Percentiles rank a stretch among this genome's conserved stretches.
These are phyloP conservation scores for Pseudopithomyces chartarum DNA, from an alignment of 2,329 filamentous ascomycete genomes.

Conservation along the genomic window DNA sequence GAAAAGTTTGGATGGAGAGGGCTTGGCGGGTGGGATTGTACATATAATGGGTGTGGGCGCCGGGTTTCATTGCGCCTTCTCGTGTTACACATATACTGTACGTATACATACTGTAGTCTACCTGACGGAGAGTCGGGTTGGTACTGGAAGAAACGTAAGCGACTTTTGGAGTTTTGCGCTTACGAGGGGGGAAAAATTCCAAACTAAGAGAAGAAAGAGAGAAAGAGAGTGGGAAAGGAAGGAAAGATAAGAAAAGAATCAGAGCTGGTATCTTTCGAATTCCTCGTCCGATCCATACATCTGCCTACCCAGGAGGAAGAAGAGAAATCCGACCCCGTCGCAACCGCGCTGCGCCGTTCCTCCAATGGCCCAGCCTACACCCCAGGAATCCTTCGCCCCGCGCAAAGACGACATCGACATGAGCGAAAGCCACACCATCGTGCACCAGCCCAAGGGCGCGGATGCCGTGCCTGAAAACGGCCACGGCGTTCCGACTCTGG, in stretches of 20 bases:
- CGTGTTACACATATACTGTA: too few relatives aligned
- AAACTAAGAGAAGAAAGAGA: neutral
- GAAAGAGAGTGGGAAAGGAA: neutral
- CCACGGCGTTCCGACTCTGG: slow-evolving; percentile 14
- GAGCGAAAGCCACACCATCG: slow-evolving; percentile 22
- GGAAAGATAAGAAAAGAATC: too few relatives aligned
- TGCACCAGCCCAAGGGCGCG: slow-evolving; percentile 27
- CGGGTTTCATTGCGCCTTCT: too few relatives aligned
- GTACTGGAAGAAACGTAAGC: slow-evolving; percentile 37
- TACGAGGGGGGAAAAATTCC: slow-evolving; percentile 43
- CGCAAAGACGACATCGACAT: slow-evolving; percentile 23
- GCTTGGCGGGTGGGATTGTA: too few relatives aligned
- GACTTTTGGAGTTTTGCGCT: slow-evolving; percentile 52
- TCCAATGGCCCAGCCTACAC: slow-evolving; percentile 13
- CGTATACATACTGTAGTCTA: too few relatives aligned
- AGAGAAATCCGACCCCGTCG: too few relatives aligned
- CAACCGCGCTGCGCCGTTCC: too few relatives aligned
- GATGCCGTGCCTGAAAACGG: slow-evolving; percentile 36
- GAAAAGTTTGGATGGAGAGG: neutral
- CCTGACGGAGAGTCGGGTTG: too few relatives aligned
- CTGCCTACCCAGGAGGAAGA: too few relatives aligned
- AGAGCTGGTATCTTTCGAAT: neutral
- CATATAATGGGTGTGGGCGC: too few relatives aligned
- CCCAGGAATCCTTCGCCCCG: slow-evolving; percentile 3
- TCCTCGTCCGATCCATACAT: neutral